Evolutionary conservation across 441 rosid genomes (phyloP).

Genomic region (Mallotus japonicus): DNA sequence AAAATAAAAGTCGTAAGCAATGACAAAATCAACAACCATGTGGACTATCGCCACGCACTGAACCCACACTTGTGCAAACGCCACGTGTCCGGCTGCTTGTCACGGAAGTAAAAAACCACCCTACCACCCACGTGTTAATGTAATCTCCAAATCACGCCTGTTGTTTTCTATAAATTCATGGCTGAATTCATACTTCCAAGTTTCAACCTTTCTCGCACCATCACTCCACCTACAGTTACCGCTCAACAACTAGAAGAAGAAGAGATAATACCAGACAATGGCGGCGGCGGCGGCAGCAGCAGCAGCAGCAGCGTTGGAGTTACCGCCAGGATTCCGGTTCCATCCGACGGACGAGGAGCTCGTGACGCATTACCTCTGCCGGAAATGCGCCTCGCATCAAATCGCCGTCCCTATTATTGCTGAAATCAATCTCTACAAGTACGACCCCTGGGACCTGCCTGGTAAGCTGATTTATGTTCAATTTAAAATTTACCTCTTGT

Average conservation of each 20-base stretch:
- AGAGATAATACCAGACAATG: background rate
- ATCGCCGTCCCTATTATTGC: slow-evolving; percentile 70
- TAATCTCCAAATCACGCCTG: slow-evolving; percentile 37
- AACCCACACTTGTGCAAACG: slow-evolving; percentile 31
- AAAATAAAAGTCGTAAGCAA: slow-evolving; percentile 69
- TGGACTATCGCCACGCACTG: slow-evolving; percentile 42
- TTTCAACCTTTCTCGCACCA: slow-evolving; percentile 52
- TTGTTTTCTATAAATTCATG: slow-evolving; percentile 49
- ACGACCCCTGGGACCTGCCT: slow-evolving; percentile 83
- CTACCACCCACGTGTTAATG: slow-evolving; percentile 61
- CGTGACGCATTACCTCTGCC: slow-evolving; percentile 71
- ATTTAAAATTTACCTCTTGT: too few relatives aligned
- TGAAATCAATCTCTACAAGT: slow-evolving; percentile 77
- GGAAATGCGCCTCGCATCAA: slow-evolving; percentile 62
- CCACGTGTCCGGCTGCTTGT: slow-evolving; percentile 51
- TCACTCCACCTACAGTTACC: background rate
- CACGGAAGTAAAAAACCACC: slow-evolving; percentile 4
- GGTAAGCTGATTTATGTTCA: slow-evolving; percentile 30
- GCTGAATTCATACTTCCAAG: slow-evolving; percentile 37
- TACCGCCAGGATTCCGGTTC: slow-evolving; percentile 86
- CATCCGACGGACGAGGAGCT: slow-evolving; percentile 95
- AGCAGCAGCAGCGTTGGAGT: slow-evolving; percentile 24
- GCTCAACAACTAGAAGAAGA: background rate
- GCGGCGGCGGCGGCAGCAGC: slow-evolving; percentile 16
- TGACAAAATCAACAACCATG: slow-evolving; percentile 56